Evolutionary conservation across 768 basidiomycete genomes (phyloP).

Genomic region (Myochromella boudieri): DNA sequence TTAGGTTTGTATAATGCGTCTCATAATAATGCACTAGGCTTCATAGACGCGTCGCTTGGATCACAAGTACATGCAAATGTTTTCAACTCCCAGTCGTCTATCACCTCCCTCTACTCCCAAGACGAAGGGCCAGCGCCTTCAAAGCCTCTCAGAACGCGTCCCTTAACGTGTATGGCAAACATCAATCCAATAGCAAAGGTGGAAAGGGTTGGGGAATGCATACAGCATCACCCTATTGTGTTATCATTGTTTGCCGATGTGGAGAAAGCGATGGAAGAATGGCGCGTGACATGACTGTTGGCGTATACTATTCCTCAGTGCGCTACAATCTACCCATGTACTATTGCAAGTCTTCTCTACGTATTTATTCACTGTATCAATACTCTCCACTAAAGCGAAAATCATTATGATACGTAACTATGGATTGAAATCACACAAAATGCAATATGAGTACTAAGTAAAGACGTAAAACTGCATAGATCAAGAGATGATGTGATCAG

Average conservation of each 20-base stretch:
- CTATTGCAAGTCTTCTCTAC: slow-evolving; percentile 7
- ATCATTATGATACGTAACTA: too few relatives aligned
- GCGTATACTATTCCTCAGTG: not conserved
- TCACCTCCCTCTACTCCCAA: slow-evolving; percentile 23
- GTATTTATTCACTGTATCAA: not conserved
- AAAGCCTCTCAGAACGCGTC: not conserved
- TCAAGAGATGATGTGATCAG: slow-evolving; percentile 18
- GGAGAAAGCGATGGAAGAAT: slow-evolving; percentile 32
- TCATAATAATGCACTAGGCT: slow-evolving; percentile 6
- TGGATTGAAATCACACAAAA: slow-evolving; percentile 8
- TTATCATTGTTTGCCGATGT: slow-evolving; percentile 32
- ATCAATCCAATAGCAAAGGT: too few relatives aligned
- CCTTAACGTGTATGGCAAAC: slow-evolving; percentile 2
- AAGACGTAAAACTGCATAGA: not conserved
- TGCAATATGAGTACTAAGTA: slow-evolving; percentile 2
- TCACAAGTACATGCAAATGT: not conserved
- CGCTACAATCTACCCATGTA: not conserved
- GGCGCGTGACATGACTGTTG: slow-evolving; percentile 18
- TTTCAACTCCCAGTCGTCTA: slow-evolving; percentile 16
- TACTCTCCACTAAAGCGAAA: too few relatives aligned
- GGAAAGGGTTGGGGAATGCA: not conserved
- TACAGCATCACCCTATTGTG: slow-evolving; percentile 29
- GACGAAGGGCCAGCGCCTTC: slow-evolving; percentile 9
- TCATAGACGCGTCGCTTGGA: slow-evolving; percentile 11
- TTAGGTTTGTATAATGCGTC: too few relatives aligned